Evolutionary conservation across 441 rosid genomes (phyloP), one percentile per base, ranked within the genome.

Genomic region (Euphorbia celastroides): DNA sequence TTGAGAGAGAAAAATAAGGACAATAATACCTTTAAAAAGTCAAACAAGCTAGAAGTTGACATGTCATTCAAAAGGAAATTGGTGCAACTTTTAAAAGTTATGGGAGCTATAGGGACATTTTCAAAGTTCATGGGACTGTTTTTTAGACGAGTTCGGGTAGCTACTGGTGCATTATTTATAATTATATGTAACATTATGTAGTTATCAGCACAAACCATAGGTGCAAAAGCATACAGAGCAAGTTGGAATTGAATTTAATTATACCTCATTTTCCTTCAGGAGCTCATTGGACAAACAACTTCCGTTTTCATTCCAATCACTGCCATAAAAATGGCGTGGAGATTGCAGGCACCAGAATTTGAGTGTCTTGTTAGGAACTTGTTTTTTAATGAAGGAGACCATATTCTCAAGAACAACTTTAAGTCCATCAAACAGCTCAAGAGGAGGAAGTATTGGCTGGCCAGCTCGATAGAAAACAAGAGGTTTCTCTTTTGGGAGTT

Each of bases 301-400:
- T n/a, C 86, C 86, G 25, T 82, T 77, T 66, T 69, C 74, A 70
- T 77, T 73, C 80, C 80, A 77, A 2, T 73, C 80, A 51, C 80
- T 77, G 36, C 77, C 80, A 62, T 73, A 70, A 73, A 77, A 77
- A 67, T 77, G 80, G 23, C 77, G 60, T 0, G 97, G 97, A 14
- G 99, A 91, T 74, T 93, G 97, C 80, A 91, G 79, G 50, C 96
- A 86, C 99, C 99, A 91, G 70, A 89, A 83, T 74, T 88, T 93
- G 58, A 91, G 80, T 2, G 87, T 85, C 68, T 78, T 84, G 12
- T 61, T 60, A 16, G 96, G 91, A 60, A 89, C 61, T 66, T 84
- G 76, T 65, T 70, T 83, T 52, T 88, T 74, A 76, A 93, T 88
- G 77, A 83, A 74, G 9, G 76, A 72, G 30, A 85, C 79, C 96